Base-by-base conservation (phyloP, 306 rosid species). In the Vachellia pachyceras region DNA sequence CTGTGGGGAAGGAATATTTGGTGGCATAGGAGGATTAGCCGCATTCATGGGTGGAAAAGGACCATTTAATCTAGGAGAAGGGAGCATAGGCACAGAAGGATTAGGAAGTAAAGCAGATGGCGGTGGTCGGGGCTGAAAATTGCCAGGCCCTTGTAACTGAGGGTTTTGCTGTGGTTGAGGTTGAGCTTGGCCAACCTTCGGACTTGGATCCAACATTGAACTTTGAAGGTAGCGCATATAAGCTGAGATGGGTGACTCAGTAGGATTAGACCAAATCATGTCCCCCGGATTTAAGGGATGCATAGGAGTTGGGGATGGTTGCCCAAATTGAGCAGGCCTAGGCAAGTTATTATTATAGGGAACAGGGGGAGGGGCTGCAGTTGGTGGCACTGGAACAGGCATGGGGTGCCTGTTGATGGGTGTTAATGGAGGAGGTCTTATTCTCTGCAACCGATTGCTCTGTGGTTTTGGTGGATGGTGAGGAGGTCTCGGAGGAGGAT, bases 191-290 rank as follows among this genome's bases (percentile, higher is more conserved):
- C 84, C 82, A 44, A 87, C 91, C 76, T 87, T 85, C 0, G 91
- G 82, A 84, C 89, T 82, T 22, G 97, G 95, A 82, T 89, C 94
- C 23, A 86, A 42, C 47, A 90, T 88, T 25, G 99, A 91, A 83
- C 52, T 85, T 65, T 95, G 97, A 86, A 95, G 99, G 86, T 91
- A 95, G 6, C 91, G 88, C 99, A 95, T 91, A 78, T 95, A 95
- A 35, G 97, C 97, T 1, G 99, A 88, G 78, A 95, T 91, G 10
- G 99, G 99, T 46, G 97, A 91, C 78, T 93, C 99, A 10, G 95
- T 85, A 12, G 92, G 81, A 81, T 86, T 89, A 23, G 89, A 60
- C 96, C 96, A 87, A 63, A 60, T 22, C 76, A 86, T 64, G 73
- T 90, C 91, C 7, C 91, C 93, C 4, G 89, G 86, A 3, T 85